These are phyloP conservation scores for Narthecium ossifragum DNA, from an alignment of 106 monocot genomes.

Conservation along the genomic window DNA sequence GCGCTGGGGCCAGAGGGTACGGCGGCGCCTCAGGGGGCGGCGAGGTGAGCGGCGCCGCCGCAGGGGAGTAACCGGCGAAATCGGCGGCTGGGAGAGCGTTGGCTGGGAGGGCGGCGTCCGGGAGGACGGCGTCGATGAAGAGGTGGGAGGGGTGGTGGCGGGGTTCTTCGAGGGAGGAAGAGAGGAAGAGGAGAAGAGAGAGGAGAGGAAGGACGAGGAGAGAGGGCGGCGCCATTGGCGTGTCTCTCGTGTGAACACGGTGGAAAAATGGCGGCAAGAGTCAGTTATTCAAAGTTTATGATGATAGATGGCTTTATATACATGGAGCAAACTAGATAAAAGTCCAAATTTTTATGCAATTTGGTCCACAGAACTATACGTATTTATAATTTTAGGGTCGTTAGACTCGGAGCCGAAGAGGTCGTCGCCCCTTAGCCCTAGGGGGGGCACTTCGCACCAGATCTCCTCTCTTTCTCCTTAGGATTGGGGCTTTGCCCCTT, in stretches of 20 bases:
- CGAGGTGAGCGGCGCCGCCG: not conserved
- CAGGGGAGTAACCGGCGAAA: not conserved
- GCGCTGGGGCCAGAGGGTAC: conserved; percentile 43
- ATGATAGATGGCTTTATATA: too few relatives aligned
- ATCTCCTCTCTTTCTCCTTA: too few relatives aligned
- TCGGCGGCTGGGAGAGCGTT: not conserved
- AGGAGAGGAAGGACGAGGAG: not conserved
- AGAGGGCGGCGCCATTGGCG: not conserved
- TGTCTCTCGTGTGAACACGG: too few relatives aligned
- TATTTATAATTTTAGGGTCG: too few relatives aligned
- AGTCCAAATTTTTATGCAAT: too few relatives aligned
- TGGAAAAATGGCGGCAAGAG: too few relatives aligned
- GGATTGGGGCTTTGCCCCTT: not conserved
- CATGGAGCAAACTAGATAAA: too few relatives aligned
- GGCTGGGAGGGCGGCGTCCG: not conserved
- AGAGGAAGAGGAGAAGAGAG: conserved; percentile 6
- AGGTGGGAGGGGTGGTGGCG: not conserved
- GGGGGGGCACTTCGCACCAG: too few relatives aligned
- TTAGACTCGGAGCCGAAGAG: too few relatives aligned
- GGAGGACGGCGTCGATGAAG: conserved; percentile 3
- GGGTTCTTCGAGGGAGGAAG: not conserved
- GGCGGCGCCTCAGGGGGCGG: conserved; percentile 8
- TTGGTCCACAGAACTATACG: too few relatives aligned
- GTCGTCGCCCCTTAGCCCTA: too few relatives aligned
- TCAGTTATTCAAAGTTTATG: too few relatives aligned